A percentile compares a stretch with the other conserved stretches of the same genome.
Evolutionary conservation across 495 filamentous ascomycete species (phyloP).

Genomic region (Lophiotrema nucula): DNA sequence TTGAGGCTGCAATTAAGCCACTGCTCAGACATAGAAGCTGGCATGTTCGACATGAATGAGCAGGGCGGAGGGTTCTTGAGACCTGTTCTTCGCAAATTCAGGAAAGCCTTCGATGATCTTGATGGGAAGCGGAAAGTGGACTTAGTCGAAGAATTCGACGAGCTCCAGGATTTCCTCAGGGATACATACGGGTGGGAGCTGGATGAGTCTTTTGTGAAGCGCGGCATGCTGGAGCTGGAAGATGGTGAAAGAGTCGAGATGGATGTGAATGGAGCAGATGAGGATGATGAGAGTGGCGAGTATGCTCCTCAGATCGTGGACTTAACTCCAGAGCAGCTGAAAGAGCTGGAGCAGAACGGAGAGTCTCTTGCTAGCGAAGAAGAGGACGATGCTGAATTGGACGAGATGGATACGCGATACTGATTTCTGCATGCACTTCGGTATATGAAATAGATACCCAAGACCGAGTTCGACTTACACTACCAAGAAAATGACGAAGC

Average conservation of each 20-base stretch:
- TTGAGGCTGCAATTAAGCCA: slow-evolving; percentile 71
- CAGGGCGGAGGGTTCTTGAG: slow-evolving; percentile 57
- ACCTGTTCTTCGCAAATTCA: slow-evolving; percentile 54
- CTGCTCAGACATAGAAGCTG: slow-evolving; percentile 65
- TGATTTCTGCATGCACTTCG: slow-evolving; percentile 25
- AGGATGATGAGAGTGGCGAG: slow-evolving; percentile 81
- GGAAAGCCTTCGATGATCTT: slow-evolving; percentile 39
- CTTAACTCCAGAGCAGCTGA: slow-evolving; percentile 45
- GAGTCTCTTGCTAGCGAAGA: neutral
- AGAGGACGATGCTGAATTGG: slow-evolving; percentile 39
- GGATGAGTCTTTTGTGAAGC: slow-evolving; percentile 55
- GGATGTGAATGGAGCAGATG: slow-evolving; percentile 71
- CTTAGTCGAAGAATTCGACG: slow-evolving; percentile 54
- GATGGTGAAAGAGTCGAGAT: slow-evolving; percentile 77
- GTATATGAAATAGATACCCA: too few species aligned
- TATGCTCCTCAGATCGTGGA: slow-evolving; percentile 83
- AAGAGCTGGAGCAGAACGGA: slow-evolving; percentile 21
- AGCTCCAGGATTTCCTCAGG: slow-evolving; percentile 56
- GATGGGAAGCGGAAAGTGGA: slow-evolving; percentile 32
- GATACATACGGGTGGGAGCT: slow-evolving; percentile 66
- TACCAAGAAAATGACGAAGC: too few species aligned
- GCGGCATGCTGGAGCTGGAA: slow-evolving; percentile 68
- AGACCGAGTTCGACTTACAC: too few species aligned
- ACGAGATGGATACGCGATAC: slow-evolving; percentile 43
- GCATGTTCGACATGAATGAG: slow-evolving; percentile 53